These are phyloP conservation scores for Erysiphe neolycopersici DNA, from an alignment of 2,329 filamentous ascomycete species.

Conservation along the genomic window DNA sequence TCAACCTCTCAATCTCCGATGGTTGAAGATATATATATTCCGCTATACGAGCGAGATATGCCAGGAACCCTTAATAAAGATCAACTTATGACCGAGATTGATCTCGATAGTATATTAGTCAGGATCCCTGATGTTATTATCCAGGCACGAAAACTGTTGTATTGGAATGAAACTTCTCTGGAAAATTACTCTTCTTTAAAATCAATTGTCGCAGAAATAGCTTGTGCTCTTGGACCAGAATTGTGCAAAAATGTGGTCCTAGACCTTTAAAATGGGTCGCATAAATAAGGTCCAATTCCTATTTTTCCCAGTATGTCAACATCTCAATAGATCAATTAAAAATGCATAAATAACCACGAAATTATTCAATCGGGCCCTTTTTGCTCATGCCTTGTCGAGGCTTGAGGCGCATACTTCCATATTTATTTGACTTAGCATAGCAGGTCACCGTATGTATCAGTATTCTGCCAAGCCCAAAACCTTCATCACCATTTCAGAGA, in stretches of 20 bases:
- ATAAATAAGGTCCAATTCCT: no score
- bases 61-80: slow-evolving; percentile 34
- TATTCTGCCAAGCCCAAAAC: no score
- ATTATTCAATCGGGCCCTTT: no score
- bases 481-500: no score
- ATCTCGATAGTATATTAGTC: slow-evolving; percentile 32
- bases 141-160: slow-evolving; percentile 23
- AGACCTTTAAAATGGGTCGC: not conserved
- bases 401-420: no score
- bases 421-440: no score
- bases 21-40: slow-evolving; percentile 10
- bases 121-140: slow-evolving; percentile 16
- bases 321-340: no score
- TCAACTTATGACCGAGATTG: slow-evolving; percentile 22
- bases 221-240: slow-evolving; percentile 36
- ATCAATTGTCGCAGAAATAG: slow-evolving; percentile 36
- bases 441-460: no score
- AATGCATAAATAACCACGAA: no score
- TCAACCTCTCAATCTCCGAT: not conserved
- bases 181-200: slow-evolving; percentile 26
- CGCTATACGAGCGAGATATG: slow-evolving; percentile 34
- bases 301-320: no score
- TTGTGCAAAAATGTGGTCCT: slow-evolving; percentile 12
- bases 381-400: no score
- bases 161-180: slow-evolving; percentile 29